A percentile compares a stretch with the other conserved stretches of the same genome.
These are phyloP conservation scores for Ophiognomonia clavigignenti-juglandacearum DNA, from an alignment of 2,329 filamentous ascomycete genomes.

Conservation along the genomic window DNA sequence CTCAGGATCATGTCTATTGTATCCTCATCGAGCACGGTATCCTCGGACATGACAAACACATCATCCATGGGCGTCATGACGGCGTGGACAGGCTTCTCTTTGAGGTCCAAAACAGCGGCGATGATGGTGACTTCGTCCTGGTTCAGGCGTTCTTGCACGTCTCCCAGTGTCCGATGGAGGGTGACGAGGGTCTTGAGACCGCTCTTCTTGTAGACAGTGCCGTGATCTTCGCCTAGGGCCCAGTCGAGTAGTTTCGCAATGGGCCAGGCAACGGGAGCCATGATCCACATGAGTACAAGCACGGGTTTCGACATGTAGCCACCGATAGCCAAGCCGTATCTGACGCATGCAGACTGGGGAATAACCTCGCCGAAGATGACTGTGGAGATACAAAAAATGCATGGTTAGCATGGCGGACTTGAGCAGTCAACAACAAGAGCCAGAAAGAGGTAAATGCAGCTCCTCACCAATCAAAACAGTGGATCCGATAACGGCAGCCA, in stretches of 20 bases:
- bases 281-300: conserved; percentile 82
- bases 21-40: conserved; percentile 84
- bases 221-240: conserved; percentile 89
- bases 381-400: conserved; percentile 29
- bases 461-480: conserved; percentile 84
- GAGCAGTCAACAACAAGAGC: neutral
- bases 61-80: conserved; percentile 99
- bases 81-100: conserved; percentile 88
- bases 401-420: conserved; percentile 10
- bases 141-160: conserved; percentile 83
- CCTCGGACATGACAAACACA: conserved; percentile 94
- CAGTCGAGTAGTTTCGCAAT: conserved; percentile 93
- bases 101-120: conserved; percentile 90
- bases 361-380: conserved; percentile 98
- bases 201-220: conserved; percentile 96
- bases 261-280: conserved; percentile 87
- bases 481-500: conserved; percentile 89
- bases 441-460: neutral
- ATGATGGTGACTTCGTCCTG: conserved; percentile 99
- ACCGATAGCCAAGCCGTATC: conserved; percentile 91
- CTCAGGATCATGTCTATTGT: conserved; percentile 94
- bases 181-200: conserved; percentile 95
- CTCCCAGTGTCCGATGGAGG: conserved; percentile 85
- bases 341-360: conserved; percentile 92
- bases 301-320: conserved; percentile 91